Evolutionary conservation across 192 early-diverging fungal genomes (phyloP), one percentile per base, ranked within the genome.

Genomic region (Coemansia sp.): DNA sequence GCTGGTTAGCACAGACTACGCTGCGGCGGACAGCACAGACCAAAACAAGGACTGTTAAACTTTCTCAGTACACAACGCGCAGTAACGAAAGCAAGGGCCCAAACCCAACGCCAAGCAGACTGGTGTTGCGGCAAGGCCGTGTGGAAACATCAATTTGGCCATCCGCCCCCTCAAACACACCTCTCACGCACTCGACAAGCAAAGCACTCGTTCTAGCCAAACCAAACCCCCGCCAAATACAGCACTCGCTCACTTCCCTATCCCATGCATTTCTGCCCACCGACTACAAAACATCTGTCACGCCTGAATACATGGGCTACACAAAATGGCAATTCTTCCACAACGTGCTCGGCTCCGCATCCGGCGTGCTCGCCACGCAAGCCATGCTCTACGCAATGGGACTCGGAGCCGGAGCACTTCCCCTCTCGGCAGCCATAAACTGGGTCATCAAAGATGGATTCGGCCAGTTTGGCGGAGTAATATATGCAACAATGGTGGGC

Each of bases 401-500:
- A 5, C 81, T 95, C 4, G 89, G 90, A 12, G 84, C 90, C 6
- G 88, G 85, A 25, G 85, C 88, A n/a, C 84, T 89, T 37, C 86
- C 87, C 49, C 72, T 90, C 59, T 92, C 93, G 10, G 93, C 91
- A 1, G 90, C 92, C 0, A 86, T 93, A 37, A 95, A 93, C 75
- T 95, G 92, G 92, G 88, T 95, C 56, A 87, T 95, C 69, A 95
- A 95, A 79, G 93, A 95, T 64, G 93, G 93, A 1, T 85, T 94
- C 23, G 92, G 93, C 8, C 87, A 93, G 48, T 77, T 94, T 0
- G 92, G 92, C 22, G 93, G 92, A 21, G 92, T 95, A 9, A 43
- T 92, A 0, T 95, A 92, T 69, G 93, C 92, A 2, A 89, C 87
- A 6, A 77, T 85, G 57, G 83, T 93, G 2, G 86, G 84, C 21